Percentiles rank a stretch among this genome's conserved stretches.
phyloP scores from a whole-genome alignment of 805 yeast genomes.

The Lipomyces yamadae region DNA sequence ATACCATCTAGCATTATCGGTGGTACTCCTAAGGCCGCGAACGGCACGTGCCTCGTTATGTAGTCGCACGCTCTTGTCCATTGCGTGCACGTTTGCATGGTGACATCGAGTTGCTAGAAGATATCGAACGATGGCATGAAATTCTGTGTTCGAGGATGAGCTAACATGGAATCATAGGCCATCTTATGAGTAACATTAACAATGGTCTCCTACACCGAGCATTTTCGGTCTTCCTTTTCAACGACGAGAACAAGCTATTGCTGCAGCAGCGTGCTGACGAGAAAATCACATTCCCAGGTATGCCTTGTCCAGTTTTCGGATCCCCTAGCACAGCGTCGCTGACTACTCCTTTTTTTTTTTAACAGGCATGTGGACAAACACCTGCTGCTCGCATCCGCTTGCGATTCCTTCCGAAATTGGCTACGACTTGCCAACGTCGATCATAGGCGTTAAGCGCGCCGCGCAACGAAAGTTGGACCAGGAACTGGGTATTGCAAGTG shows the following conservation, averaged over 20 bases:
- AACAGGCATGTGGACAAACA: slow-evolving; percentile 88
- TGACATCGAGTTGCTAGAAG: background rate
- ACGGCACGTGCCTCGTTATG: background rate
- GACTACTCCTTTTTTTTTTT: background rate
- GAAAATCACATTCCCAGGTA: slow-evolving; percentile 88
- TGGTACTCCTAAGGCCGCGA: background rate
- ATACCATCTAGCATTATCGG: background rate
- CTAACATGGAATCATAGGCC: slow-evolving; percentile 37
- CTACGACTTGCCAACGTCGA: slow-evolving; percentile 58
- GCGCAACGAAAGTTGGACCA: slow-evolving; percentile 92
- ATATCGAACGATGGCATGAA: background rate
- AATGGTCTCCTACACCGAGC: slow-evolving; percentile 92
- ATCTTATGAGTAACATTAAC: slow-evolving; percentile 81
- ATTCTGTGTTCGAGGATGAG: background rate
- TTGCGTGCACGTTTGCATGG: background rate
- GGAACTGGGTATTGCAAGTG: slow-evolving; percentile 78
- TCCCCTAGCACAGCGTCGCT: background rate
- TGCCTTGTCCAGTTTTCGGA: background rate
- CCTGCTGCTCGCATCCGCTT: slow-evolving; percentile 98
- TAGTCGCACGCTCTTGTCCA: background rate
- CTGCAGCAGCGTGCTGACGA: slow-evolving; percentile 96
- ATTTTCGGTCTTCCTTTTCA: slow-evolving; percentile 91
- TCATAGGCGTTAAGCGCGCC: slow-evolving; percentile 81
- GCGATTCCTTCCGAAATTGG: slow-evolving; percentile 85
- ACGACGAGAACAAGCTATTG: slow-evolving; percentile 72